Base-by-base conservation (phyloP, 2,329 filamentous ascomycete genomes). In the Colletotrichum magnum region DNA sequence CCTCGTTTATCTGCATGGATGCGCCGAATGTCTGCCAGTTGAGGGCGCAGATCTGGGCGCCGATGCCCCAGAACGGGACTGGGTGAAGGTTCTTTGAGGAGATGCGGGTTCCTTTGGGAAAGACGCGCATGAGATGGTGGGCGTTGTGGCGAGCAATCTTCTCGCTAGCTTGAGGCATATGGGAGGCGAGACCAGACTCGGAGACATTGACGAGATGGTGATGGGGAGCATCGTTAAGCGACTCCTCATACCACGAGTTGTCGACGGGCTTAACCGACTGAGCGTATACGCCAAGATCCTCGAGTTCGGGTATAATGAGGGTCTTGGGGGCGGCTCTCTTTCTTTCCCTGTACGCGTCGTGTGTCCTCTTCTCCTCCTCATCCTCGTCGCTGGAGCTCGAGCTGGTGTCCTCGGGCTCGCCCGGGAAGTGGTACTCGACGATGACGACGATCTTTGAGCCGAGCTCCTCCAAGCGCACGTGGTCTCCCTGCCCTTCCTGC, bases 181-280 rank as follows among this genome's bases (percentile, higher is more conserved):
- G 83, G 1, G 81, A 75, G 3, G 82, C 79, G 1, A 92, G 80
- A 0, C 88, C 88, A 1, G 85, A 86, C 76, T 93, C 90, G 2
- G 90, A 92, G 3, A 93, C 85, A 74, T 93, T 93, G 84, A 92
- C 90, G 71, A 91, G 85, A 66, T 91, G 89, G 74, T 91, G 87
- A 70, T 90, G 88, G 39, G 89, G 89, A 0, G 84, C 87, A 64
- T 92, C 88, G 75, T 83, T 75, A 28, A 87, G 77, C 3, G 80
- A 82, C 4, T 80, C 74, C 18, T 88, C 85, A 75, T 86, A 92
- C 90, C 90, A 93, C 0, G 89, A 90, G 73, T 90, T 88, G 77
- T 92, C 86, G 63, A 80, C 79, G 0, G 90, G 90, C 75, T 93
- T 93, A 64, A 92, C 89, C 0, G 89, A 91, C 75, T 93, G 90